These are phyloP conservation scores for Debaryomyces udenii DNA, from an alignment of 1,139 yeast genomes.

Conservation along the genomic window DNA sequence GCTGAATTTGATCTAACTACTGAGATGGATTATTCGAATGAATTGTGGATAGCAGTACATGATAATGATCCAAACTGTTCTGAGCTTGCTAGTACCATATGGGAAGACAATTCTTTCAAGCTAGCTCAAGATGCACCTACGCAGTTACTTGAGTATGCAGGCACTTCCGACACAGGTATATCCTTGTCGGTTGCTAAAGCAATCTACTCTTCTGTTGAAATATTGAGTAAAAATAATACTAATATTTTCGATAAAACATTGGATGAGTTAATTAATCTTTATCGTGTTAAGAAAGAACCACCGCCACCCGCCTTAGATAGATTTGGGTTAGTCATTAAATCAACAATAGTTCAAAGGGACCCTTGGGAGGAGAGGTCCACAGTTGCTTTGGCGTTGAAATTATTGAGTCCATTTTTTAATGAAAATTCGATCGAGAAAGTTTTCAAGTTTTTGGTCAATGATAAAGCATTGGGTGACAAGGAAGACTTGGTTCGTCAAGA, in stretches of 20 bases:
- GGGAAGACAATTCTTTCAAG: slow-evolving; percentile 73
- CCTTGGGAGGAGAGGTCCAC: slow-evolving; percentile 87
- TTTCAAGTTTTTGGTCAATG: slow-evolving; percentile 61
- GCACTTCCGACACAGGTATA: slow-evolving; percentile 60
- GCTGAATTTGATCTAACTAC: slow-evolving; percentile 80
- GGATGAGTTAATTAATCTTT: slow-evolving; percentile 53
- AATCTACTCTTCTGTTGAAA: slow-evolving; percentile 44
- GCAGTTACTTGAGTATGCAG: slow-evolving; percentile 53
- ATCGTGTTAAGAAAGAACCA: slow-evolving; percentile 65
- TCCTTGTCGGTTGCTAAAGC: slow-evolving; percentile 70
- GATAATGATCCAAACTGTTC: slow-evolving; percentile 69
- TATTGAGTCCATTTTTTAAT: slow-evolving; percentile 54
- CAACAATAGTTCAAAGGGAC: slow-evolving; percentile 64
- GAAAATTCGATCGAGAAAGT: slow-evolving; percentile 45
- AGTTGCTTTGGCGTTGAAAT: slow-evolving; percentile 66
- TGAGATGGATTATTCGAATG: slow-evolving; percentile 56
- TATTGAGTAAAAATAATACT: slow-evolving; percentile 25
- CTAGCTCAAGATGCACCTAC: slow-evolving; percentile 47
- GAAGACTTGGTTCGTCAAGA: slow-evolving; percentile 76
- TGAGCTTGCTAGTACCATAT: slow-evolving; percentile 74
- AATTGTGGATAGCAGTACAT: slow-evolving; percentile 77
- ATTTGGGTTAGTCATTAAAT: slow-evolving; percentile 74
- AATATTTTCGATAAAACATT: slow-evolving; percentile 39
- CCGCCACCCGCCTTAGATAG: slow-evolving; percentile 77
- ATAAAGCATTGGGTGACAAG: slow-evolving; percentile 72